A percentile compares a stretch with the other conserved stretches of the same genome.
Evolutionary conservation across 495 filamentous ascomycete species (phyloP).

Genomic region (Tuber aestivum): DNA sequence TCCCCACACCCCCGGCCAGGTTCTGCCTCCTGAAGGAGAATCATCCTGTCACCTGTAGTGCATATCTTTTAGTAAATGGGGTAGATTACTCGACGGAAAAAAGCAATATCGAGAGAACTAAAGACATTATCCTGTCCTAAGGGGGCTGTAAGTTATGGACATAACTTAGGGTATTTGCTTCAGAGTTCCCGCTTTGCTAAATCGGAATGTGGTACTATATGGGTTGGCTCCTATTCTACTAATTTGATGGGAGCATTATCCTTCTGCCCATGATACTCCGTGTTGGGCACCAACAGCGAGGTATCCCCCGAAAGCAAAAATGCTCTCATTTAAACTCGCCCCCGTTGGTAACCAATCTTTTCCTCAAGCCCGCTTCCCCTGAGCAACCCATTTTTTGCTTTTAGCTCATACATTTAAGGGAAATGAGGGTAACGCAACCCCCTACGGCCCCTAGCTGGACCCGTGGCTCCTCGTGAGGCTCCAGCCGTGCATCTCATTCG

Average conservation of each 20-base stretch:
- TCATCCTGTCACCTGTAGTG: too few species aligned
- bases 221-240: neutral
- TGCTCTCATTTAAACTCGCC: neutral
- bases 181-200: neutral
- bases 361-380: neutral
- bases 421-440: constrained; percentile 42
- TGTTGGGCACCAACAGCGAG: neutral
- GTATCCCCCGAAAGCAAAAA: neutral
- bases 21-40: neutral
- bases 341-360: neutral
- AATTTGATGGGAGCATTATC: neutral
- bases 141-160: neutral
- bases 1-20: neutral
- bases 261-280: neutral
- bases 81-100: neutral
- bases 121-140: neutral
- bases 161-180: neutral
- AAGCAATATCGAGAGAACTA: too few species aligned
- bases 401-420: neutral
- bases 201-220: neutral
- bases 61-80: neutral
- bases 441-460: too few species aligned
- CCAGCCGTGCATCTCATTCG: neutral
- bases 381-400: neutral
- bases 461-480: neutral